Percentiles rank a stretch among this genome's conserved stretches.
Evolutionary conservation across 345 rosid species (phyloP).

Genomic region (Psidium friedrichsthalianum): DNA sequence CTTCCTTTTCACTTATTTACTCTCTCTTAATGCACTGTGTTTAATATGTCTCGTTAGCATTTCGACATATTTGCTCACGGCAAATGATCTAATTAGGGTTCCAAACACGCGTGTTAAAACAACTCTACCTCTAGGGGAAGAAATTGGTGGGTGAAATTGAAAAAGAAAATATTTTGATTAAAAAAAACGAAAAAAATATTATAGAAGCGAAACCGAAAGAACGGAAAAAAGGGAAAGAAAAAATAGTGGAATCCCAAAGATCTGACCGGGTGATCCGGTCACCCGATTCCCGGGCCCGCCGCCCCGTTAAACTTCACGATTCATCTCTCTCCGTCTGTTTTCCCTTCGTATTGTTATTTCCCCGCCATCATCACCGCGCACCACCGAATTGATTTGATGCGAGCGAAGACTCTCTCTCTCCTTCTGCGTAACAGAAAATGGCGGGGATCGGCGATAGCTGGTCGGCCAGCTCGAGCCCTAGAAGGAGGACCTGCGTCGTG

Average conservation of each 20-base stretch:
- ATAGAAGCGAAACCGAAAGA: not conserved
- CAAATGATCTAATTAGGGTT: not conserved
- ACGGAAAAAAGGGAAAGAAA: not conserved
- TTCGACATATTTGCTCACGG: not conserved
- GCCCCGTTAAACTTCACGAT: not conserved
- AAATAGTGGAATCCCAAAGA: not conserved
- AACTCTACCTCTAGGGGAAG: too few relatives aligned
- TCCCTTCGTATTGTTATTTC: not conserved
- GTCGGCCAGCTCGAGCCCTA: not conserved
- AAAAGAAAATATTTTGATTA: not conserved
- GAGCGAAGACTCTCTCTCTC: not conserved
- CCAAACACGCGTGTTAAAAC: too few relatives aligned
- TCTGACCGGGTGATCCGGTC: not conserved
- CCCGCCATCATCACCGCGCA: not conserved
- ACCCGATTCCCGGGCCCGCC: not conserved
- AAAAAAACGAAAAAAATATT: not conserved
- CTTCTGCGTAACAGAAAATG: not conserved
- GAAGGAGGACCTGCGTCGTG: constrained; percentile 56
- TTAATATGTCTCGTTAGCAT: too few relatives aligned
- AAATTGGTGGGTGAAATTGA: not conserved
- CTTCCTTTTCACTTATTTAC: too few relatives aligned
- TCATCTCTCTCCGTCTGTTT: not conserved
- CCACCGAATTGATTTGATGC: not conserved
- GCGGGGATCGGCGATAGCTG: constrained; percentile 4
- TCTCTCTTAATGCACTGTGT: rapidly evolving